A percentile compares a stretch with the other conserved stretches of the same genome.
Evolutionary conservation across 1,284 basidiomycete species (phyloP).

Genomic region (Athelia sp.): DNA sequence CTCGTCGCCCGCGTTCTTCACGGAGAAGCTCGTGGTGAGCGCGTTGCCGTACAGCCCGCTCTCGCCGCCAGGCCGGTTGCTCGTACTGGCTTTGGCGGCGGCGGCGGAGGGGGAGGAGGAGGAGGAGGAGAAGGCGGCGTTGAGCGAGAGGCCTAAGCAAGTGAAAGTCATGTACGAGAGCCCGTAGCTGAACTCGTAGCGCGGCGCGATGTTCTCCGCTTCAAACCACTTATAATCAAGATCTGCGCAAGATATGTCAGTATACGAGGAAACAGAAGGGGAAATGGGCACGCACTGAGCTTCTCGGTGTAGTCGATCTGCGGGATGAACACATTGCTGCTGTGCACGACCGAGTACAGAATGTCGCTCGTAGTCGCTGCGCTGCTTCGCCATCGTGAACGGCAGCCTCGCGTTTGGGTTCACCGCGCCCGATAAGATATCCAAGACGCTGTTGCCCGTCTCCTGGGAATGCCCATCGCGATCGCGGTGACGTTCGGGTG

Average conservation of each 20-base stretch:
- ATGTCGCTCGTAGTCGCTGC: constrained; percentile 50
- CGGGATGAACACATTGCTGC: constrained; percentile 14
- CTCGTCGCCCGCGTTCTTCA: constrained; percentile 25
- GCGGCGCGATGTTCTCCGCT: constrained; percentile 42
- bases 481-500: constrained; percentile 42
- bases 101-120: too few relatives aligned
- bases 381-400: constrained; percentile 49
- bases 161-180: constrained; percentile 50
- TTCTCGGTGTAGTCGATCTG: constrained; percentile 4
- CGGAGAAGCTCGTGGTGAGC: constrained; percentile 20
- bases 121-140: constrained; percentile 16
- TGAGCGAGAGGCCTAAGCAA: constrained; percentile 27
- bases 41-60: constrained; percentile 13
- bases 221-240: constrained; percentile 58
- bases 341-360: not conserved
- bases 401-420: constrained; percentile 47
- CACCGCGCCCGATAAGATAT: constrained; percentile 43
- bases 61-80: constrained; percentile 8
- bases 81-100: too few relatives aligned
- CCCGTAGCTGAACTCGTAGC: constrained; percentile 62
- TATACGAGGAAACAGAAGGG: constrained; percentile 13
- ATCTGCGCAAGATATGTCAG: constrained; percentile 35
- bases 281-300: constrained; percentile 9
- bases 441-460: constrained; percentile 47
- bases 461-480: constrained; percentile 58